A percentile compares a stretch with the other conserved stretches of the same genome.
Conservation (phyloP, 2,329 filamentous ascomycete species). For the Pezicula rhizophila region DNA sequence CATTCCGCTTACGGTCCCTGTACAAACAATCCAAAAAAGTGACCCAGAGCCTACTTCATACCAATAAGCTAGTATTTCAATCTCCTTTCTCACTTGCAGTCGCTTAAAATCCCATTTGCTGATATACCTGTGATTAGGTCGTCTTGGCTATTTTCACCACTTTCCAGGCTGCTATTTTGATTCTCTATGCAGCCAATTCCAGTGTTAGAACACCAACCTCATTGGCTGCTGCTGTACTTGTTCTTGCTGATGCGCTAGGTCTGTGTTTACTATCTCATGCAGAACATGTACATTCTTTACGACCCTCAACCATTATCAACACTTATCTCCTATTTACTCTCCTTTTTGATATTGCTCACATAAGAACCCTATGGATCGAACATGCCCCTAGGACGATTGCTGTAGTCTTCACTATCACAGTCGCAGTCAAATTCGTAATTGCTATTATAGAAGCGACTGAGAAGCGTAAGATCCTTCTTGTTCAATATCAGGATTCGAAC, state of each 20-base stretch:
- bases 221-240: conserved; percentile 12
- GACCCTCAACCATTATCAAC: conserved; percentile 19
- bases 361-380: conserved; percentile 19
- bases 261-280: conserved; percentile 17
- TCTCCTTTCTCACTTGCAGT: not conserved
- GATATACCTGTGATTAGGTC: conserved; percentile 14
- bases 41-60: conserved; percentile 3
- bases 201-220: not conserved
- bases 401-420: conserved; percentile 29
- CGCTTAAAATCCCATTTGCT: not conserved
- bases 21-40: conserved; percentile 7
- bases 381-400: conserved; percentile 24
- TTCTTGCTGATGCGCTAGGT: conserved; percentile 12
- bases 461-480: conserved; percentile 30
- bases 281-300: conserved; percentile 19
- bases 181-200: conserved; percentile 3
- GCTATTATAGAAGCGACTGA: conserved; percentile 31
- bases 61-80: conserved; percentile 8
- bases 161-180: conserved; percentile 5
- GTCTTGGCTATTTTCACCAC: conserved; percentile 9
- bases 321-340: conserved; percentile 21
- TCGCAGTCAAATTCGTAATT: conserved; percentile 30
- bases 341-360: conserved; percentile 18
- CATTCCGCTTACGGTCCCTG: conserved; percentile 3
- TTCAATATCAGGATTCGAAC: conserved; percentile 22